Evolutionary conservation across 2,329 filamentous ascomycete species (phyloP).

Genomic region (Rutstroemia sp.): DNA sequence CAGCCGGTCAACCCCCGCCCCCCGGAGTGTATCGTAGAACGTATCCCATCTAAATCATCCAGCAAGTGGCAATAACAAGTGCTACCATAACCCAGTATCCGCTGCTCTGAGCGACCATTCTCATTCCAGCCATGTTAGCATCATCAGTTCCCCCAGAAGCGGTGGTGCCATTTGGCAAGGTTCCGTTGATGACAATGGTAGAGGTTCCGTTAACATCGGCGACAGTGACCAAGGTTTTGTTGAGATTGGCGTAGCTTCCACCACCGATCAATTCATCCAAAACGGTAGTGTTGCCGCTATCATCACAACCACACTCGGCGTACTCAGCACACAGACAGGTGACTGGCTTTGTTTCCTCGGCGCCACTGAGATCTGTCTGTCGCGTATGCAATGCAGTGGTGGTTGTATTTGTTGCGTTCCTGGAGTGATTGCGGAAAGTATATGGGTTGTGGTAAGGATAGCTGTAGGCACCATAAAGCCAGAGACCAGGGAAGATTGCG

Average conservation of each 20-base stretch:
- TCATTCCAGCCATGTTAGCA: slow-evolving; percentile 28
- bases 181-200: slow-evolving; percentile 69
- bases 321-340: slow-evolving; percentile 52
- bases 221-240: slow-evolving; percentile 56
- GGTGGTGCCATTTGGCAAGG: slow-evolving; percentile 60
- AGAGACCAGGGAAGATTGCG: slow-evolving; percentile 42
- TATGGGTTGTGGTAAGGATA: slow-evolving; percentile 54
- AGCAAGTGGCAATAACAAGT: slow-evolving; percentile 15
- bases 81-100: slow-evolving; percentile 27
- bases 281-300: slow-evolving; percentile 53
- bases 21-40: neutral
- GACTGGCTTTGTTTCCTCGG: slow-evolving; percentile 53
- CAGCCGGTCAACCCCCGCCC: neutral
- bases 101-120: slow-evolving; percentile 11
- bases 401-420: slow-evolving; percentile 22
- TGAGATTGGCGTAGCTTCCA: slow-evolving; percentile 50
- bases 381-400: slow-evolving; percentile 32
- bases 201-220: slow-evolving; percentile 54
- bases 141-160: slow-evolving; percentile 39
- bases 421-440: slow-evolving; percentile 40
- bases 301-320: slow-evolving; percentile 59
- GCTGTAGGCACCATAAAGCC: slow-evolving; percentile 56
- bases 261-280: slow-evolving; percentile 58
- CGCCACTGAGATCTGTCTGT: slow-evolving; percentile 18
- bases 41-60: neutral